phyloP scores from a whole-genome alignment of 306 rosid species.

The Cicer chorassanicum region DNA sequence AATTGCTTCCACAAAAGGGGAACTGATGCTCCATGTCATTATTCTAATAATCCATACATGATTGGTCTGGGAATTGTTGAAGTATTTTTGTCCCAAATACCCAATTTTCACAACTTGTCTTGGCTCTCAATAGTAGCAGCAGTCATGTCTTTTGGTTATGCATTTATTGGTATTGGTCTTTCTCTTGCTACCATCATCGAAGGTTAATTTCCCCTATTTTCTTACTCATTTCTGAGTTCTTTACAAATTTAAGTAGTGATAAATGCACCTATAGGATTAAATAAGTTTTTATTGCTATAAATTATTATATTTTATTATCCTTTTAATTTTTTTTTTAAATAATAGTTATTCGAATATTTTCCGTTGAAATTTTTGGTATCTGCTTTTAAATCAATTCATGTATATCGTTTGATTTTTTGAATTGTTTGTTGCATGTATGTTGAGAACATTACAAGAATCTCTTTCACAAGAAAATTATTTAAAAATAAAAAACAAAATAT shows the following conservation, averaged over 20 bases:
- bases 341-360: no score
- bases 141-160: slow-evolving; percentile 60
- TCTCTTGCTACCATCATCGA: slow-evolving; percentile 50
- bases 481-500: no score
- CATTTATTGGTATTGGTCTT: slow-evolving; percentile 61
- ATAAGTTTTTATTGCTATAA: no score
- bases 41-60: slow-evolving; percentile 60
- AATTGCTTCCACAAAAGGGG: slow-evolving; percentile 51
- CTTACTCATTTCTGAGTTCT: background rate
- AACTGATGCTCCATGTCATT: slow-evolving; percentile 46
- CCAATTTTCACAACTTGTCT: slow-evolving; percentile 55
- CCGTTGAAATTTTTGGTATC: no score
- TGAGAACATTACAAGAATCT: no score
- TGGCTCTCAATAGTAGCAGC: slow-evolving; percentile 65
- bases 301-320: no score
- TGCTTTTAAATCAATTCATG: no score
- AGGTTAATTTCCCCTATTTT: slow-evolving; percentile 37
- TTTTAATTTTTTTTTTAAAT: no score
- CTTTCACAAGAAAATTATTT: no score
- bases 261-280: no score
- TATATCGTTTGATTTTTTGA: no score
- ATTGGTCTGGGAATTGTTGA: slow-evolving; percentile 60
- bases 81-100: slow-evolving; percentile 62
- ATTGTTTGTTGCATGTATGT: no score
- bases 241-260: background rate